Conservation (phyloP, 2,329 filamentous ascomycete species). For the Esteya vermicola region DNA sequence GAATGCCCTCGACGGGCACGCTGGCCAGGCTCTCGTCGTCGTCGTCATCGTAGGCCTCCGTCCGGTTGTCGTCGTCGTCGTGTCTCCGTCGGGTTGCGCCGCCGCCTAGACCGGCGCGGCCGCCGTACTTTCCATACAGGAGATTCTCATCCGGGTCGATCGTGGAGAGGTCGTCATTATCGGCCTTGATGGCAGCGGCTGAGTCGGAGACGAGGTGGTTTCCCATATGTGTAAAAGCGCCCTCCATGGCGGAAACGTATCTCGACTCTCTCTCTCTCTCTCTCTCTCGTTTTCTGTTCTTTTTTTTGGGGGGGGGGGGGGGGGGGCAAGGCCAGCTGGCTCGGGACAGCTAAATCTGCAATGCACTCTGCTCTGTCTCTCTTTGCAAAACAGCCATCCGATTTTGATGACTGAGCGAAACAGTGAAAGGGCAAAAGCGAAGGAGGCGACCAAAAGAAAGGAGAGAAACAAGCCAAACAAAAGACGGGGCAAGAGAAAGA, state of each 20-base stretch:
- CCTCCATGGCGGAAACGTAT: slow-evolving; percentile 58
- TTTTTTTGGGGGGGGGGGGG: too few species aligned
- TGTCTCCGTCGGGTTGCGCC: slow-evolving; percentile 48
- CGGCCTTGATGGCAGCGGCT: slow-evolving; percentile 75
- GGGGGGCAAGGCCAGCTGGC: too few species aligned
- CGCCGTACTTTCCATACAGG: slow-evolving; percentile 55
- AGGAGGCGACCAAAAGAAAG: too few species aligned
- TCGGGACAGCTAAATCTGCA: too few species aligned
- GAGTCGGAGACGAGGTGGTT: slow-evolving; percentile 79
- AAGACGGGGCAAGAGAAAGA: background rate
- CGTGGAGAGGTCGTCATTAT: slow-evolving; percentile 58
- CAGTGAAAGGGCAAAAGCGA: too few species aligned
- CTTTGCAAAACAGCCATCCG: too few species aligned
- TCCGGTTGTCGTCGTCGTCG: slow-evolving; percentile 83
- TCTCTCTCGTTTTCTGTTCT: too few species aligned
- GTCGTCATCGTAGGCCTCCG: slow-evolving; percentile 71
- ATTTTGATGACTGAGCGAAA: too few species aligned
- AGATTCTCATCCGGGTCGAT: slow-evolving; percentile 69
- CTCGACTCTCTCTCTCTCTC: too few species aligned
- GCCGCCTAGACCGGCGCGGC: slow-evolving; percentile 34
- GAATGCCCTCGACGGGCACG: slow-evolving; percentile 62
- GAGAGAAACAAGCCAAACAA: too few species aligned
- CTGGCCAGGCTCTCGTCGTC: slow-evolving; percentile 66
- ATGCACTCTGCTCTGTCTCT: too few species aligned
- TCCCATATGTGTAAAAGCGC: slow-evolving; percentile 74